These are phyloP conservation scores for Coprinopsis sp. DNA, from an alignment of 768 basidiomycete species.

Conservation along the genomic window DNA sequence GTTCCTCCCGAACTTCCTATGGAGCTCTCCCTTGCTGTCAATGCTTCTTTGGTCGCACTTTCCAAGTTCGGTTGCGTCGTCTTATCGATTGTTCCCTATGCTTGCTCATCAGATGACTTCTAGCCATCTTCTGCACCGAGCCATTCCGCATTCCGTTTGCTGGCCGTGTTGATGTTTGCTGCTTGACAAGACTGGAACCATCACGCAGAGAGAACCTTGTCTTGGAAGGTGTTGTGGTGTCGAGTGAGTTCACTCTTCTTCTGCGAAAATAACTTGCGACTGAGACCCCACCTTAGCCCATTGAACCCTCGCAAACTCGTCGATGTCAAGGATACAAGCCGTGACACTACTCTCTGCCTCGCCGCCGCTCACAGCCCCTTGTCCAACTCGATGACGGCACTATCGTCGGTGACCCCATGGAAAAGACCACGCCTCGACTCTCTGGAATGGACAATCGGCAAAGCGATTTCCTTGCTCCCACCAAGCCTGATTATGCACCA, in stretches of 20 bases:
- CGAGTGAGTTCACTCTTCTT: constrained; percentile 52
- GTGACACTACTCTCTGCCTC: constrained; percentile 81
- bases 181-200: constrained; percentile 99
- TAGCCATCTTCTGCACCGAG: constrained; percentile 98
- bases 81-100: neutral
- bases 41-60: constrained; percentile 87
- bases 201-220: constrained; percentile 95
- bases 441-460: constrained; percentile 78
- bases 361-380: constrained; percentile 93
- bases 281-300: constrained; percentile 36
- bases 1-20: constrained; percentile 98
- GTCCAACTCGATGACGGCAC: constrained; percentile 93
- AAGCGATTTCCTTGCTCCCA: constrained; percentile 69
- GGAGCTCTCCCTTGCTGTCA: constrained; percentile 95
- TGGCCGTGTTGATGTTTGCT: constrained; percentile 95
- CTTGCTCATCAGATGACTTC: constrained; percentile 4
- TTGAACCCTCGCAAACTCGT: constrained; percentile 62
- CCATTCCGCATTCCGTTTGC: constrained; percentile 97
- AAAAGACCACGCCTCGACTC: constrained; percentile 92
- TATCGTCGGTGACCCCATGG: constrained; percentile 98
- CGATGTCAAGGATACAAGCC: constrained; percentile 68
- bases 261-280: neutral
- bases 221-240: constrained; percentile 92
- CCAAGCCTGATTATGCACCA: constrained; percentile 44
- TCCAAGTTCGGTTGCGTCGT: constrained; percentile 71